Evolutionary conservation across 768 basidiomycete species (phyloP), one percentile per base, ranked within the genome.

Genomic region (Neoboletus brunneissimus): DNA sequence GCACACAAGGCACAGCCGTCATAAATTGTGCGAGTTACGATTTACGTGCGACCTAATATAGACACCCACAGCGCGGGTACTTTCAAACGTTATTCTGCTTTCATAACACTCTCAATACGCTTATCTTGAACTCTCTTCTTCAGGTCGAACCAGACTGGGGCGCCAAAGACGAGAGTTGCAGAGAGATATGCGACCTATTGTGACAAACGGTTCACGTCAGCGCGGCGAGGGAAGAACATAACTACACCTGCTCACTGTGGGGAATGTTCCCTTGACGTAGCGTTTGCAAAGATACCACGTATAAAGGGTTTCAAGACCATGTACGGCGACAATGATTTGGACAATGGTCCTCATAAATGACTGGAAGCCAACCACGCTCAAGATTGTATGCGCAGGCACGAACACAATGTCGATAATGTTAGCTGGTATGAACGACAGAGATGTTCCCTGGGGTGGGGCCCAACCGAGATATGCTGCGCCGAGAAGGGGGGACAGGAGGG

Each of bases 21-120:
- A 43, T 5, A 41, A 43, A 23, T 25, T 13, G 9, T 38, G 15
- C 6, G 11, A 2, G 16, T 32, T 15, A 16, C 12, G 27, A 27
- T 51, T 23, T 13, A 29, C 13, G 31, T 37, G 15, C 11, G 4
- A 4, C 27, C 20, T 16, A 3, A 7, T 35, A 35, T 37, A 45
- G 34, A 10, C 22, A n/a, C 37, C 8, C 20, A 35, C 31, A 10
- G 20, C 7, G 10, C 18, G 25, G 1, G n/a, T 22, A n/a, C 38
- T 16, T 15, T 20, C 25, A 15, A 13, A 23, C 1, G 20, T 67
- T 65, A 87, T 65, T 88, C 73, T 11, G 81, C 80, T 68, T 91
- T 92, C 86, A 88, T 85, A 4, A 92, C 87, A 29, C 88, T 89
- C 54, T 89, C 83, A 42, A 92, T 92, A 3, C 89, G 79, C 16